phyloP scores from a whole-genome alignment of 2,329 filamentous ascomycete genomes.

The Ophiostoma sp. region DNA sequence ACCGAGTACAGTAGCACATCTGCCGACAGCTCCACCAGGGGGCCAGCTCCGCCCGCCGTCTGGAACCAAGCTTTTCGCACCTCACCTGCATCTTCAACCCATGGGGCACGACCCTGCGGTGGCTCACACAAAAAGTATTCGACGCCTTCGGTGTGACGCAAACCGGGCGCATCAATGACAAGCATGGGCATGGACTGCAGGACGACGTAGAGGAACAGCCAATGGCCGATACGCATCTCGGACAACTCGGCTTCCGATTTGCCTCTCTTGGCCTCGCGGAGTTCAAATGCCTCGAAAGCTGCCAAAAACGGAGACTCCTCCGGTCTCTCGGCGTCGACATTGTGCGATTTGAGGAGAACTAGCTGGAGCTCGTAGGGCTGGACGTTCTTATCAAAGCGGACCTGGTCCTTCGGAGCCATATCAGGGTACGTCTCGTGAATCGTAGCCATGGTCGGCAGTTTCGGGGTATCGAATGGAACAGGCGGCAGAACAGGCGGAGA shows the following conservation, averaged over 20 bases:
- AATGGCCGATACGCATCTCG: constrained; percentile 73
- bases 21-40: constrained; percentile 58
- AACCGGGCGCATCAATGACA: constrained; percentile 70
- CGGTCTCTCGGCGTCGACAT: constrained; percentile 64
- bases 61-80: constrained; percentile 73
- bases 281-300: constrained; percentile 70
- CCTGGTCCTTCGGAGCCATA: constrained; percentile 71
- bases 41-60: constrained; percentile 61
- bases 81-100: constrained; percentile 65
- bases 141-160: constrained; percentile 68
- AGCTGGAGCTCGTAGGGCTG: constrained; percentile 76
- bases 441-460: constrained; percentile 67
- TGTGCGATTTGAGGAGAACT: constrained; percentile 78
- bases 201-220: constrained; percentile 78
- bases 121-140: constrained; percentile 82
- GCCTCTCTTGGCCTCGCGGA: constrained; percentile 61
- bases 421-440: constrained; percentile 65
- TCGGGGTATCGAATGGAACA: constrained; percentile 84
- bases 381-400: constrained; percentile 69
- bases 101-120: constrained; percentile 70
- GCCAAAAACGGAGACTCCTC: constrained; percentile 63
- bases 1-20: constrained; percentile 63
- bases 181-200: constrained; percentile 77
- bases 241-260: constrained; percentile 65
- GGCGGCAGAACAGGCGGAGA: constrained; percentile 88